Evolutionary conservation across 345 rosid genomes (phyloP).

Genomic region (Ceriops zippeliana): DNA sequence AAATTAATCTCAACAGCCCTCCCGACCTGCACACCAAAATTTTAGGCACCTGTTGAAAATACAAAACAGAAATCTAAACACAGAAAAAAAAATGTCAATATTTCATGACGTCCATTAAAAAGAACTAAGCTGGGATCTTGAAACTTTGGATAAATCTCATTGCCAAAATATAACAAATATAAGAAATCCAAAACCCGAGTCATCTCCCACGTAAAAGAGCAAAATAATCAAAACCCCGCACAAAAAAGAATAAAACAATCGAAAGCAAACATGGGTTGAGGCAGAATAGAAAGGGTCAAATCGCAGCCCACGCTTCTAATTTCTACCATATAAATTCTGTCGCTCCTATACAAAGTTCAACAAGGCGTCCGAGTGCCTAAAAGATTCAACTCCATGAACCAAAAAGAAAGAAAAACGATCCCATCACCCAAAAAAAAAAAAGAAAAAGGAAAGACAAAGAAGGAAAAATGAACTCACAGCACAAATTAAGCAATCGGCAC

Average conservation of each 20-base stretch:
- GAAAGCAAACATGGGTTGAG: neutral
- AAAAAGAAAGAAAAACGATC: neutral
- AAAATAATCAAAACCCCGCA: neutral
- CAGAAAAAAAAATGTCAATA: neutral
- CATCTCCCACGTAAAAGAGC: slow-evolving; percentile 12
- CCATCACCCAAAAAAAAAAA: neutral
- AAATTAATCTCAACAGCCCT: slow-evolving; percentile 18
- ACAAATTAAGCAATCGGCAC: slow-evolving; percentile 13
- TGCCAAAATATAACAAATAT: neutral
- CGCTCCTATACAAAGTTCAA: neutral
- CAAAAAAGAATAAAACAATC: slow-evolving; percentile 11
- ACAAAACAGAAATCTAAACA: neutral
- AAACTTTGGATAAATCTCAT: slow-evolving; percentile 2
- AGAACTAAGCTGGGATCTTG: neutral
- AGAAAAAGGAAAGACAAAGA: neutral
- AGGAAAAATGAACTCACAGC: slow-evolving; percentile 30
- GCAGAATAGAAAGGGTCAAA: slow-evolving; percentile 21
- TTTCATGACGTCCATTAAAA: neutral
- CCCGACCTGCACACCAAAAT: slow-evolving; percentile 23
- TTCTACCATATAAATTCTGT: neutral
- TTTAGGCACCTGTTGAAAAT: neutral
- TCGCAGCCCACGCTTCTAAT: slow-evolving; percentile 20
- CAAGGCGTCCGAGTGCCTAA: neutral
- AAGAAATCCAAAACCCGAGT: slow-evolving; percentile 14
- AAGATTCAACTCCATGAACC: slow-evolving; percentile 9